phyloP scores from a whole-genome alignment of 2,329 filamentous ascomycete species.

The Cladosporium sp. region DNA sequence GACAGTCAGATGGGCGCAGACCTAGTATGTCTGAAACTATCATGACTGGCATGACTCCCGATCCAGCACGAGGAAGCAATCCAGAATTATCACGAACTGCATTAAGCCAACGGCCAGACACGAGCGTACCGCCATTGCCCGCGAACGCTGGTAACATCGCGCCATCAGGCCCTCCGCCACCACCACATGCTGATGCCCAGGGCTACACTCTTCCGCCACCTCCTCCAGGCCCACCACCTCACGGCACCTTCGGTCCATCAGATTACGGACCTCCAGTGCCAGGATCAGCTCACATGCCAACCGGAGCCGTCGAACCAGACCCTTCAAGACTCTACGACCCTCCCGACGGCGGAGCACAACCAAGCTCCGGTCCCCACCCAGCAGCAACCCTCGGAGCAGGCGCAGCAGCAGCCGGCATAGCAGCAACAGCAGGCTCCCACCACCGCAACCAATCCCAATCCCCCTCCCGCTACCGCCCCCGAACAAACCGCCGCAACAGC shows the following conservation, averaged over 20 bases:
- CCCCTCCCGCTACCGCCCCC: constrained; percentile 21
- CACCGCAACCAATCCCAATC: constrained; percentile 25
- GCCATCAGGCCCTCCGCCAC: not conserved
- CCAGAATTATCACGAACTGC: constrained; percentile 39
- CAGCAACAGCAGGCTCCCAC: constrained; percentile 13
- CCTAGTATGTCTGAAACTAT: constrained; percentile 28
- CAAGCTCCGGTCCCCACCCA: constrained; percentile 18
- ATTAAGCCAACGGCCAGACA: constrained; percentile 20
- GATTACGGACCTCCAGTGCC: constrained; percentile 23
- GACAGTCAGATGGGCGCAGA: constrained; percentile 25
- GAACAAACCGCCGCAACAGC: constrained; percentile 16
- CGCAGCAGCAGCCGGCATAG: constrained; percentile 25
- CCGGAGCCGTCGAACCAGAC: constrained; percentile 38
- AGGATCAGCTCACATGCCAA: constrained; percentile 31
- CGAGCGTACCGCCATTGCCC: constrained; percentile 31
- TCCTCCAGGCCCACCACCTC: constrained; percentile 32
- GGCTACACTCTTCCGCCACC: constrained; percentile 25
- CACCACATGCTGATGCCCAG: constrained; percentile 1
- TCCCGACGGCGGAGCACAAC: constrained; percentile 18
- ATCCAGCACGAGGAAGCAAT: constrained; percentile 41
- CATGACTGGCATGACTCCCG: constrained; percentile 27
- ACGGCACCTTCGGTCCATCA: constrained; percentile 15
- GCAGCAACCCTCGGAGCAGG: constrained; percentile 19
- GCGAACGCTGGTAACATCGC: constrained; percentile 26
- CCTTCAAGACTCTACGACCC: constrained; percentile 30